Base-by-base conservation (phyloP, 2,329 filamentous ascomycete genomes). In the Xylaria sp. region DNA sequence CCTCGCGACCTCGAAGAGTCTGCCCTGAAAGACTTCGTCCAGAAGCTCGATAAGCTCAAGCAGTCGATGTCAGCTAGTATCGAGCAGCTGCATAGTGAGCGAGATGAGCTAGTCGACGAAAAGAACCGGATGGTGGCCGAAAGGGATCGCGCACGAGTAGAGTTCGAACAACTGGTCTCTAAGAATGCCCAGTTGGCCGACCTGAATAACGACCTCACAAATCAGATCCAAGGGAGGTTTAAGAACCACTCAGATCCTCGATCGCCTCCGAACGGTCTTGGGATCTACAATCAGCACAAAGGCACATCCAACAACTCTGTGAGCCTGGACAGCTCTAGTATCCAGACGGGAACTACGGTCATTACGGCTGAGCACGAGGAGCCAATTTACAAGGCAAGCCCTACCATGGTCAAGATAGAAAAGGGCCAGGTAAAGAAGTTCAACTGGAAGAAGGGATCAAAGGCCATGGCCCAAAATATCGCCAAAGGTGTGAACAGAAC, bases 361-460 rank as follows among this genome's bases (percentile, higher is more conserved):
- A 77, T 88, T 47, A 78, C 81, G 19, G 78, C 82, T 8, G 84
- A 86, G 58, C 80, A 83, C 17, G 88, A 90, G 42, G 91, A 94
- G 39, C 80, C 79, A 0, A 79, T 85, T 51, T 72, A 85, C n/a
- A 82, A 85, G 59, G 80, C 86, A 22, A 89, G 91, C 2, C 92
- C 94, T n/a, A 94, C 96, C 56, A 90, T 97, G 29, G 90, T 97
- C 56, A 95, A 94, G 66, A 95, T 97, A 59, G 87, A 92, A 65
- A 97, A 97, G 76, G 92, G 90, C 24, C 92, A 96, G 69, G 86
- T 89, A 49, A 96, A 92, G 77, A 97, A 97, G 72, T 97, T 97
- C 76, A 96, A 96, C 76, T 97, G 94, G 92, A 96, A 97, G 81
- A 96, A 95, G 78, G 92, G 92, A 38, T 91, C 91, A 38, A 93